Conservation (phyloP, 225 moss, liverwort and hornwort genomes). For the Bryum argenteum region DNA sequence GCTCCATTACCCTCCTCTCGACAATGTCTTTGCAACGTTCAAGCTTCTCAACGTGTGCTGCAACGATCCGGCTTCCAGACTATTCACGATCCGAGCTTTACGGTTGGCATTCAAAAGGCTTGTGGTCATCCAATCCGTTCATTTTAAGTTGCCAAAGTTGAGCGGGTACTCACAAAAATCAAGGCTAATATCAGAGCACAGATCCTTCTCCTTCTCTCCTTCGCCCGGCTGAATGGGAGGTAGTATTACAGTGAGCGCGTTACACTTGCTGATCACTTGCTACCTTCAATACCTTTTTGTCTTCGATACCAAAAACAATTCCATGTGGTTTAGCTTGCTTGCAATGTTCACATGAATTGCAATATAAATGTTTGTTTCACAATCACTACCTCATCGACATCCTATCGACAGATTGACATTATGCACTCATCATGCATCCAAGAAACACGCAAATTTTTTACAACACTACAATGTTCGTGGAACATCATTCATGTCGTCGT, state of each 20-base stretch:
- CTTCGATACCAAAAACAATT: slow-evolving; percentile 60
- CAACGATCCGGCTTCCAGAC: no score
- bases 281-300: no score
- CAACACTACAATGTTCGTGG: slow-evolving; percentile 21
- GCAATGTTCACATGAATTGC: neutral
- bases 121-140: no score
- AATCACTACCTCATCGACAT: slow-evolving; percentile 27
- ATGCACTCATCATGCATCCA: slow-evolving; percentile 20
- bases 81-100: no score
- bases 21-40: no score
- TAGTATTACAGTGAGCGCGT: slow-evolving; percentile 43
- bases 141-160: slow-evolving; percentile 97
- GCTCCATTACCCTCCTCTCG: no score
- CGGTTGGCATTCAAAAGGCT: no score
- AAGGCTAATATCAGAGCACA: slow-evolving; percentile 93
- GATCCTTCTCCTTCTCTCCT: slow-evolving; percentile 57
- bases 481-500: neutral
- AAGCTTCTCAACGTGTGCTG: no score
- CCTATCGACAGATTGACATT: slow-evolving; percentile 22
- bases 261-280: neutral
- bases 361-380: slow-evolving; percentile 19
- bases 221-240: slow-evolving; percentile 46
- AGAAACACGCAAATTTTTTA: slow-evolving; percentile 15
- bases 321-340: slow-evolving; percentile 48
- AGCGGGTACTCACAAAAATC: slow-evolving; percentile 88